phyloP scores from a whole-genome alignment of 2,329 filamentous ascomycete species.

The Diaporthe ilicicola region DNA sequence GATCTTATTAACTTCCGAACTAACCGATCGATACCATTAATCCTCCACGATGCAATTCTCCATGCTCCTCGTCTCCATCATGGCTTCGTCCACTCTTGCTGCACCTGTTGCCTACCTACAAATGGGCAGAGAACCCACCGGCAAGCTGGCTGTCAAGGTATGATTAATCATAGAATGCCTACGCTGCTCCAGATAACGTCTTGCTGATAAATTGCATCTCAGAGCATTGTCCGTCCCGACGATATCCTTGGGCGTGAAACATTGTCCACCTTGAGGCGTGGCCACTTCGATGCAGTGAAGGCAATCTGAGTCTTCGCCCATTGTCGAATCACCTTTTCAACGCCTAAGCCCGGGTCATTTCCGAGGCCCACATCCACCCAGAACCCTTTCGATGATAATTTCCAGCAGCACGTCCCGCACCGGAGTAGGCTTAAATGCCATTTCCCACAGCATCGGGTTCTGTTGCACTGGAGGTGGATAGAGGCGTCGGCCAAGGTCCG shows the following conservation, averaged over 20 bases:
- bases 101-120: slow-evolving; percentile 21
- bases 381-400: not conserved
- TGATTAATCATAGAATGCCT: not conserved
- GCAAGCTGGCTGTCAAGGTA: slow-evolving; percentile 31
- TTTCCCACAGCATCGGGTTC: slow-evolving; percentile 13
- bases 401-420: not conserved
- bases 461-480: slow-evolving; percentile 5
- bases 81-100: slow-evolving; percentile 24
- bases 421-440: not conserved
- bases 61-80: slow-evolving; percentile 8
- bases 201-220: not conserved
- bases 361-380: not conserved
- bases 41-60: slow-evolving; percentile 29
- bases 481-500: not conserved
- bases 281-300: slow-evolving; percentile 14
- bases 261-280: slow-evolving; percentile 15
- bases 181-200: no score
- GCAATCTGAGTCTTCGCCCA: not conserved
- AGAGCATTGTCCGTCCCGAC: slow-evolving; percentile 28
- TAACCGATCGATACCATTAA: slow-evolving; percentile 7
- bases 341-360: not conserved
- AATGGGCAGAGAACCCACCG: slow-evolving; percentile 23
- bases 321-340: not conserved
- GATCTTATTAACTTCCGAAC: not conserved
- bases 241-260: slow-evolving; percentile 29